phyloP scores from a whole-genome alignment of 768 basidiomycete species.

The Rhodotorula graminis region DNA sequence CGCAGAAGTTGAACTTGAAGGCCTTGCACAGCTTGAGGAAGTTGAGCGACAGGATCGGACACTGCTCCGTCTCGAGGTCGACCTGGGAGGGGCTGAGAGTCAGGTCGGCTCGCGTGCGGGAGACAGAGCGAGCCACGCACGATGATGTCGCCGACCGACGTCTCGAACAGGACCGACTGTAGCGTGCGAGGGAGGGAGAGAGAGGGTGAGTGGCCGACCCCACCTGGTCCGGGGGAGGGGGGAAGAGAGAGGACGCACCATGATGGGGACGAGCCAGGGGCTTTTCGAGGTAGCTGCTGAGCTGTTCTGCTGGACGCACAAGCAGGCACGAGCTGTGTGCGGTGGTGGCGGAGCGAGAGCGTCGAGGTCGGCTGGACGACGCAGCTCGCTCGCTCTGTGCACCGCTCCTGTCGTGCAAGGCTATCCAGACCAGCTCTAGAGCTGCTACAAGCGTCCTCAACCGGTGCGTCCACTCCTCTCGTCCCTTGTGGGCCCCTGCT shows the following conservation, averaged over 20 bases:
- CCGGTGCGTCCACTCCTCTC: no score
- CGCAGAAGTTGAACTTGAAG: constrained; percentile 93
- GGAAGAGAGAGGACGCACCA: background rate
- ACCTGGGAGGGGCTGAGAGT: constrained; percentile 49
- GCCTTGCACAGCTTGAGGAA: constrained; percentile 96
- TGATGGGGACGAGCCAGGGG: background rate
- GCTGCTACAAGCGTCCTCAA: no score
- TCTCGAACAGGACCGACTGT: constrained; percentile 89
- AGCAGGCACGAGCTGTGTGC: no score
- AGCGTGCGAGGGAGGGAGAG: background rate
- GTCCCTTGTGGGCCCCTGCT: no score
- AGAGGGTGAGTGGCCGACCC: background rate
- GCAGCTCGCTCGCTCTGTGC: no score
- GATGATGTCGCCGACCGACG: constrained; percentile 91
- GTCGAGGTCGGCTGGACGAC: no score
- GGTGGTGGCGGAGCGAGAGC: no score
- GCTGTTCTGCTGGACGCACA: background rate
- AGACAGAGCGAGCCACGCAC: constrained; percentile 14
- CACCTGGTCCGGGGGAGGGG: background rate
- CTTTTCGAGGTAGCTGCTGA: background rate
- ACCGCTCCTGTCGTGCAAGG: no score
- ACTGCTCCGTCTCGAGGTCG: constrained; percentile 83
- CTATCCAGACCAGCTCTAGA: no score
- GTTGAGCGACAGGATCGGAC: constrained; percentile 88
- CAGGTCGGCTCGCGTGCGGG: no score